Evolutionary conservation across 352 stramenopile genomes (phyloP).

Genomic region (Aphanomyces invadans): DNA sequence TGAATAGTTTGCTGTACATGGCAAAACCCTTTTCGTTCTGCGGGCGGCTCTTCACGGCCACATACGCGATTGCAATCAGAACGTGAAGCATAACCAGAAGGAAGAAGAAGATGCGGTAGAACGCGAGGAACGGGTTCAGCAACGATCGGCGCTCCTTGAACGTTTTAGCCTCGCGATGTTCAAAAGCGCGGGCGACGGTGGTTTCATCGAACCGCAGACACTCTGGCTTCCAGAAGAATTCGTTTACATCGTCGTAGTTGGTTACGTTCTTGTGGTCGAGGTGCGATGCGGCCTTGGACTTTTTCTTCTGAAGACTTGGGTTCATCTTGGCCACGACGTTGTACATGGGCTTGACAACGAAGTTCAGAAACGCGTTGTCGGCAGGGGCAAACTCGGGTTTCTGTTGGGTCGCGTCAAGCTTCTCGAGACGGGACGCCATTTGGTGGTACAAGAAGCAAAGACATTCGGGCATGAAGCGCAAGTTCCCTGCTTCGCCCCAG

Average conservation of each 20-base stretch:
- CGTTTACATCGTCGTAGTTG: constrained; percentile 88
- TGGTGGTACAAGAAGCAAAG: constrained; percentile 84
- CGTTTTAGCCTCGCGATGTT: constrained; percentile 65
- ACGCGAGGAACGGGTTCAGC: constrained; percentile 76
- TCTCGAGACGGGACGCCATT: constrained; percentile 58
- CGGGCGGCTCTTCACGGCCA: constrained; percentile 52
- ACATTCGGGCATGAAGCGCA: constrained; percentile 86
- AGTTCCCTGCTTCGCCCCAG: constrained; percentile 76
- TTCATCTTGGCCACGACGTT: constrained; percentile 71
- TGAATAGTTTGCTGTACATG: constrained; percentile 62
- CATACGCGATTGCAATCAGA: constrained; percentile 71
- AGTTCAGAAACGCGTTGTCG: constrained; percentile 62
- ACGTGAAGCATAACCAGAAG: constrained; percentile 63
- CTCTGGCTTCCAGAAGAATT: constrained; percentile 78
- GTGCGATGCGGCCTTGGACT: neutral
- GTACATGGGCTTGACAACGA: constrained; percentile 71
- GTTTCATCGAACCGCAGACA: constrained; percentile 79
- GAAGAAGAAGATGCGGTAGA: constrained; percentile 81
- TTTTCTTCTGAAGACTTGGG: constrained; percentile 29
- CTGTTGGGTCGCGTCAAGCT: constrained; percentile 42
- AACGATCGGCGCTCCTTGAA: constrained; percentile 83
- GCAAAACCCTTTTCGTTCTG: constrained; percentile 37
- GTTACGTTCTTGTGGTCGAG: constrained; percentile 79
- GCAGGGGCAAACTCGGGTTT: constrained; percentile 25
- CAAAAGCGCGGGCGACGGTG: constrained; percentile 66